Conservation (phyloP, 176 grass and related monocot species). For the Juncus effusus region DNA sequence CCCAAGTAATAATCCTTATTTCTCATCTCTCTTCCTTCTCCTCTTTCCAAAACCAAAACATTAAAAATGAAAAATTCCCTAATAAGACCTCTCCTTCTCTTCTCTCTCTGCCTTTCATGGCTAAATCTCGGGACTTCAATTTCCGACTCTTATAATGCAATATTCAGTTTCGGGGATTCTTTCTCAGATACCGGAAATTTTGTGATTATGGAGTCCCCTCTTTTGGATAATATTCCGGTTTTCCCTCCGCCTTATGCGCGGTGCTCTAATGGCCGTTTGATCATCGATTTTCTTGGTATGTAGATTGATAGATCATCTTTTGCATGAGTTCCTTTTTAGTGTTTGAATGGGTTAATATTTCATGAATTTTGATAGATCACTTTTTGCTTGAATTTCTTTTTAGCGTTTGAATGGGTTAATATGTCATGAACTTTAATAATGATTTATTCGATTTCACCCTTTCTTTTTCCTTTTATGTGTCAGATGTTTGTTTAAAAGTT, state of each 20-base stretch:
- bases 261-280: slow-evolving; percentile 56
- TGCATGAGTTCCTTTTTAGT: background rate
- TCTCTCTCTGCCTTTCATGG: slow-evolving; percentile 14
- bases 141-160: slow-evolving; percentile 27
- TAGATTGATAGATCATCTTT: background rate
- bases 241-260: slow-evolving; percentile 46
- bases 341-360: background rate
- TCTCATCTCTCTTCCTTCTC: slow-evolving; percentile 12
- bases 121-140: slow-evolving; percentile 14
- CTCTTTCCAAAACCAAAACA: background rate
- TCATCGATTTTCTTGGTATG: slow-evolving; percentile 62
- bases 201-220: slow-evolving; percentile 25
- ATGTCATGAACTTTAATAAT: background rate
- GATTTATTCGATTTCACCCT: background rate
- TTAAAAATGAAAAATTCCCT: background rate
- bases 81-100: slow-evolving; percentile 16
- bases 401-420: background rate
- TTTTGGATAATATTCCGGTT: slow-evolving; percentile 14
- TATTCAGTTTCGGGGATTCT: slow-evolving; percentile 61
- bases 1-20: slow-evolving; percentile 3
- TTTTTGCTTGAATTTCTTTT: too few relatives aligned
- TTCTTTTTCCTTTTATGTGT: background rate
- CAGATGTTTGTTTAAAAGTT: background rate
- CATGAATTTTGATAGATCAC: too few relatives aligned
- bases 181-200: slow-evolving; percentile 52